Base-by-base conservation (phyloP, 495 filamentous ascomycete species). In the Astrothelium subdiscretum region DNA sequence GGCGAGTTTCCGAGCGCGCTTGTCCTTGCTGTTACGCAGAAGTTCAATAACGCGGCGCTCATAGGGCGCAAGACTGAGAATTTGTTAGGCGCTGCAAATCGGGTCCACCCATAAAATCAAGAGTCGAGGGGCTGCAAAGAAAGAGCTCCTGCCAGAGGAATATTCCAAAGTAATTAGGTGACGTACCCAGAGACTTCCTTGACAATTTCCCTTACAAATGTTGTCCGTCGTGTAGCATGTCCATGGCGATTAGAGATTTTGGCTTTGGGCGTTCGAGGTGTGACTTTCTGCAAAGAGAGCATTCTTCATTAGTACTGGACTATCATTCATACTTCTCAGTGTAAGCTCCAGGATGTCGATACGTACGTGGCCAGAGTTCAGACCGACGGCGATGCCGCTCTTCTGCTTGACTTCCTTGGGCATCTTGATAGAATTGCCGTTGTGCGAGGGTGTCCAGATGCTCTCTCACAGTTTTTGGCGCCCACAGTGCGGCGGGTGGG, bases 21-120 rank as follows among this genome's bases (percentile, higher is more conserved):
- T 98, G 79, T 98, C 94, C 81, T 96, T 96, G 82, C 87, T 85
- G 85, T 97, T 98, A 70, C 94, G 90, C 76, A 98, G 86, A 68
- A 98, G 83, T 85, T 98, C 94, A 76, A 97, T 95, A 74, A 98
- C 89, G 71, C 94, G 91, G 75, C 92, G 91, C 83, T 98, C 94
- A 74, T 97, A 97, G 70, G 91, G 92, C 68, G 92, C 91, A 72
- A 96, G 89, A 77, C 90, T 88, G 29, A 63, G 44, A 59, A 58
- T 31, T 18, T 0, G 60, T 66, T 66, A 61, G 31, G 62, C 15
- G 51, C 69, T 68, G 70, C 66, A 61, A 58, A 63, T 13, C 12
- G 48, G 32, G 31, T 27, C 63, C 32, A 29, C n/a, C 51, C 40
- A 26, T 35, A 2, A 44, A 24, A 63, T 35, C 57, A 57, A 44